Evolutionary conservation across 2,329 filamentous ascomycete genomes (phyloP).

Genomic region (Diplocarpon mali): DNA sequence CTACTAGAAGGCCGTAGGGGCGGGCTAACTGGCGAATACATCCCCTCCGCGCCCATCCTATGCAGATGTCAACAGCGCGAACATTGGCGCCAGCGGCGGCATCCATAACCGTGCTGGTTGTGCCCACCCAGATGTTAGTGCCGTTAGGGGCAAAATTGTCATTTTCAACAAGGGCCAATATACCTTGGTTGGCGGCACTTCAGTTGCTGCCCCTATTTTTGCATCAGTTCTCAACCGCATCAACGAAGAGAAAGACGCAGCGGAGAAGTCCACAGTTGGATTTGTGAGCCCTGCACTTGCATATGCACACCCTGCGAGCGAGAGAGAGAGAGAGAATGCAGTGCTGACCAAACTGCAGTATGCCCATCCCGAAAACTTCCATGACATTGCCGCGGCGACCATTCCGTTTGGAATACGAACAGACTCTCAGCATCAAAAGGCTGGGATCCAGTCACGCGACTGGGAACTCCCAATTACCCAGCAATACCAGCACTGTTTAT

Average conservation of each 20-base stretch:
- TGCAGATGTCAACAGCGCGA: slow-evolving; percentile 8
- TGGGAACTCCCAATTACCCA: no score
- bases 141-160: slow-evolving; percentile 26
- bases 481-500: no score
- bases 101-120: slow-evolving; percentile 33
- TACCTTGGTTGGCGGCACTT: slow-evolving; percentile 32
- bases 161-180: slow-evolving; percentile 21
- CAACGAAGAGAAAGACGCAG: slow-evolving; percentile 32
- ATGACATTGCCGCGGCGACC: slow-evolving; percentile 26
- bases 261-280: slow-evolving; percentile 32
- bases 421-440: slow-evolving; percentile 29
- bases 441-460: slow-evolving; percentile 25
- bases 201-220: slow-evolving; percentile 33
- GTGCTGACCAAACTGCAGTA: no score
- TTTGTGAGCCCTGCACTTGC: slow-evolving; percentile 34
- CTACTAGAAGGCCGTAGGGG: no score
- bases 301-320: slow-evolving; percentile 1
- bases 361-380: slow-evolving; percentile 24
- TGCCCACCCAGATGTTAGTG: slow-evolving; percentile 34
- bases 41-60: no score
- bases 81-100: slow-evolving; percentile 20
- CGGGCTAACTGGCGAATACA: no score
- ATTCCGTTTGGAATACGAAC: slow-evolving; percentile 24
- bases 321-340: background rate
- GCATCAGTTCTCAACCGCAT: slow-evolving; percentile 33